Base-by-base conservation (phyloP, 495 filamentous ascomycete genomes). In the Aspergillus coremiiformis region DNA sequence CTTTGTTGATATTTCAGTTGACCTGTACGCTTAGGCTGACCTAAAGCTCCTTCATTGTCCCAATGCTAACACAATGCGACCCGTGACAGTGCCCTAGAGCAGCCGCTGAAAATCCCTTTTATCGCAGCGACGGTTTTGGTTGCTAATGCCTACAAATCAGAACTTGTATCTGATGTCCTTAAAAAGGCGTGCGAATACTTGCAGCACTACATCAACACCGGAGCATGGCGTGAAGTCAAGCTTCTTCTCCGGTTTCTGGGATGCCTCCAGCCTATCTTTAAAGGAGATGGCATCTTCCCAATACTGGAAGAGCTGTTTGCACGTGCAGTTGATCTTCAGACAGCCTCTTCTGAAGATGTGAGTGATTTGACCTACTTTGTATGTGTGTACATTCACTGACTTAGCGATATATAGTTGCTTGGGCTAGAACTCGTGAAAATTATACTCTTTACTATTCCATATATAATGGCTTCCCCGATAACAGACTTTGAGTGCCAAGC, bases 31-130 rank as follows among this genome's bases (percentile, higher is more conserved):
- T 39, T 57, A 41, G 22, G 17, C 15, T 41, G 37, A 17, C 37
- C 17, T 3, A 20, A 21, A 20, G 5, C 33, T 10, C 8, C 19
- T 33, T 39, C 11, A 4, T 24, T 33, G 21, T 44, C 35, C 21
- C n/a, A 14, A 24, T 30, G 32, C 56, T 58, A 30, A 58, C 35
- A 11, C 15, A 20, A 12, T 35, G 2, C 9, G 9, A 24, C 29
- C 32, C 6, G 29, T 33, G 15, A 11, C 32, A 81, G 76, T 37
- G 74, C 84, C 37, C 60, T 90, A 19, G 93, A 99, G 69, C 93
- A 99, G 68, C 92, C 94, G 0, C 84, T 99, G 68, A 96, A 96
- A 72, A 92, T 90, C 47, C 94, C 93, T 1, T 96, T 96, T 65
- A 76, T 93, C 47, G 90, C 90, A 23, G 86, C 85, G 21, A 82